Evolutionary conservation across 1,284 basidiomycete genomes (phyloP), one percentile per base, ranked within the genome.

Genomic region (Psilocybe mexicana): DNA sequence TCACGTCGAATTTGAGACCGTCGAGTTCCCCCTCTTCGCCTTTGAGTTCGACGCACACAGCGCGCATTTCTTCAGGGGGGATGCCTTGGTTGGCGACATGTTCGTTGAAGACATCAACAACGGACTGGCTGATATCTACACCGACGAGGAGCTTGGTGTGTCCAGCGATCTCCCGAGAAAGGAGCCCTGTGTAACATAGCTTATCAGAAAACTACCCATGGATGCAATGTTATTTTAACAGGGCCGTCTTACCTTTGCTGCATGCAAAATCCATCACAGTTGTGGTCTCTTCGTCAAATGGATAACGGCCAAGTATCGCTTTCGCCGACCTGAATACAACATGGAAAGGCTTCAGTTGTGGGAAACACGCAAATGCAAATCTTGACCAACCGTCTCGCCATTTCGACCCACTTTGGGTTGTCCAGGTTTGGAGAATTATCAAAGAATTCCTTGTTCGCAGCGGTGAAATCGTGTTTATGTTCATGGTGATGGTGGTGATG

Each of bases 201-300:
- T 43, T n/a, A 6, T 33, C 26, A n/a, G 33, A 25, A 42, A 18
- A 18, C 18, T 18, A 18, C 18, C 18, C 18, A 18, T 18, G 18
- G 14, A 25, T 14, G 25, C 23, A 14, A 23, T 43, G 14, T 23
- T 6, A 51, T 52, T 36, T 24, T 8, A 3, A 43, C 5, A 33
- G 26, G 33, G 3, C 6, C 11, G 8, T 38, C 77, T 45, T 56
- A 84, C 88, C 88, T 48, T 80, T 79, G 11, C 88, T 87, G 66
- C 87, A 91, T 1, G 88, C 89, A 65, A 81, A 91, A 65, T 91
- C 89, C 72, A 92, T 73, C 5, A 87, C 75, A 0, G 69, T 72
- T 0, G 88, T 90, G 11, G 65, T 64, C 3, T 84, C 79, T 53
- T 82, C 78, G 58, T 83, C 75, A 65, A 90, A 86, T 0, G 76